phyloP scores from a whole-genome alignment of 164 flowering plant species.

The Chimonanthus salicifolius region DNA sequence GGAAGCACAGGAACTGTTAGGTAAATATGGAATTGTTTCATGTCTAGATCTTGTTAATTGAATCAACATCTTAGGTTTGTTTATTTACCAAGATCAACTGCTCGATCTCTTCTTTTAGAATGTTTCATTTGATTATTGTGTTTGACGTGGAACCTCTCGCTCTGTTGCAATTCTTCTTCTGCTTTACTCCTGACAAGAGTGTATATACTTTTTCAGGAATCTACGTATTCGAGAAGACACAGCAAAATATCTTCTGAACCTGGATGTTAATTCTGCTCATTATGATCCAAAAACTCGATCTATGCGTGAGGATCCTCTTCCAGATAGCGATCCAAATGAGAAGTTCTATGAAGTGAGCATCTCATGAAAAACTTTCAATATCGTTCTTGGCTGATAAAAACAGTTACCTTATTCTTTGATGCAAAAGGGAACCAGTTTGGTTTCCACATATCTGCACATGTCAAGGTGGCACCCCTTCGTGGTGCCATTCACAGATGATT shows the following conservation, averaged over 20 bases:
- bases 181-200: not conserved
- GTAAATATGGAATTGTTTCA: slow-evolving; percentile 18
- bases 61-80: not conserved
- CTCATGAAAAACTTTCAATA: not conserved
- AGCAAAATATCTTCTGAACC: slow-evolving; percentile 85
- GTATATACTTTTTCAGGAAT: slow-evolving; percentile 34
- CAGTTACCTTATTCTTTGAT: not conserved
- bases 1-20: slow-evolving; percentile 97
- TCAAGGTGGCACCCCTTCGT: not conserved
- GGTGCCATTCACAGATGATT: not conserved
- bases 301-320: slow-evolving; percentile 94
- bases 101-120: not conserved
- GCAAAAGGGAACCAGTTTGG: not conserved
- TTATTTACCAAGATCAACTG: not conserved
- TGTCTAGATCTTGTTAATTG: not conserved
- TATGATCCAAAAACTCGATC: slow-evolving; percentile 90
- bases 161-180: not conserved
- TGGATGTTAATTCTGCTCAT: slow-evolving; percentile 80
- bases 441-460: not conserved
- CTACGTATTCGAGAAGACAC: slow-evolving; percentile 93
- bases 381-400: no score
- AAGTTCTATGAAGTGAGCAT: slow-evolving; percentile 61
- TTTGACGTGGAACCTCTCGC: not conserved
- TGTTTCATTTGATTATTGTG: not conserved
- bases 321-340: slow-evolving; percentile 82